Base-by-base conservation (phyloP, 2,329 filamentous ascomycete species). In the Colletotrichum neosansevieriae region DNA sequence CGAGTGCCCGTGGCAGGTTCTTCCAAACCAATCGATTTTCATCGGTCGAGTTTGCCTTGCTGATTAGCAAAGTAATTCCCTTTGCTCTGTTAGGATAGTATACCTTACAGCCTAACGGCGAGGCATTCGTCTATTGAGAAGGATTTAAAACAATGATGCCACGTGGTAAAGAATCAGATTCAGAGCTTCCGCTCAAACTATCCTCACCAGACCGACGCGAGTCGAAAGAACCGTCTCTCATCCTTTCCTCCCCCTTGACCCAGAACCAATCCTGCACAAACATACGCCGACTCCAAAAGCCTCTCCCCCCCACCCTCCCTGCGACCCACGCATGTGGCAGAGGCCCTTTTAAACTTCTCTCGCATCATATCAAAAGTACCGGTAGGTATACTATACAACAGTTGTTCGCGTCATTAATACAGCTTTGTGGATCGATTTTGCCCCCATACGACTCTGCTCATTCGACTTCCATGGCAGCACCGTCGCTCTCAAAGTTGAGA, bases 401-500 rank as follows among this genome's bases (percentile, higher is more conserved):
- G 54, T 47, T 42, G 60, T 29, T 61, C 51, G 50, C 47, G 17
- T 68, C 47, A 50, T 65, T 65, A 50, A 24, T 65, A 68, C 34
- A 60, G 34, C 45, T 29, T 29, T 29, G 7, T 29, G 29, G 29
- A 6, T 29, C 29, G 29, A 12, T 9, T 24, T 47, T 34, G 32
- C 5, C 29, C 29, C 29, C 7, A 9, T 9, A 36, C 6, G 17
- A 15, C 4, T 9, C 21, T 42, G 12, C 49, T 56, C n/a, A 29
- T 24, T 68, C 65, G 4, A 68, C 32, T 17, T 82, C 81, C 81
- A 83, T 83, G 7, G 79, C 76, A 62, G 79, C 76, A 62, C 81
- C 82, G 17, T 83, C 81, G 19, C 83, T 82, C 51, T 84, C 83
- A 6, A 83, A 72, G 6, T 83, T 85, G 42, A 93, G 82, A 63